These are phyloP conservation scores for Poa pratensis DNA, from an alignment of 176 grass and related monocot genomes.

Conservation along the genomic window DNA sequence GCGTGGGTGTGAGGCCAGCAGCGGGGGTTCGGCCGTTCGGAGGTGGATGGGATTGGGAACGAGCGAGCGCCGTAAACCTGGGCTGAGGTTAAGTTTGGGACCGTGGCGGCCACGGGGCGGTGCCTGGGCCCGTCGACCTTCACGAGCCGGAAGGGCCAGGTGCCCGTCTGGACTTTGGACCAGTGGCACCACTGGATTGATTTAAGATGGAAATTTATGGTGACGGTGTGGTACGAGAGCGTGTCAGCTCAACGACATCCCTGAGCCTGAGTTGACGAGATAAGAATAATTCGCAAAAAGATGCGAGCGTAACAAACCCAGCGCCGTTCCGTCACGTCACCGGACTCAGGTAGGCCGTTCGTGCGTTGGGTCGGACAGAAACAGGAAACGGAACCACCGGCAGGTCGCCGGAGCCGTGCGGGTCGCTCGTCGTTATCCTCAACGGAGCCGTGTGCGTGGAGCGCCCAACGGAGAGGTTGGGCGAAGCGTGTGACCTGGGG, in stretches of 20 bases:
- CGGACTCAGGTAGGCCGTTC: neutral
- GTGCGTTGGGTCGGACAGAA: neutral
- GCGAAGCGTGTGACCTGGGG: neutral
- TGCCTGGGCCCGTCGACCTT: neutral
- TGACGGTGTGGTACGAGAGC: too few relatives aligned
- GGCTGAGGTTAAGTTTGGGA: neutral
- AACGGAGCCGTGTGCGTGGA: neutral
- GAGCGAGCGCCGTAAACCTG: neutral
- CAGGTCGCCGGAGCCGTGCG: neutral
- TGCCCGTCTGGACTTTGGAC: neutral
- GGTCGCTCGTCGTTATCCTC: neutral
- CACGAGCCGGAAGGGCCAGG: neutral
- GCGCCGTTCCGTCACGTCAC: neutral
- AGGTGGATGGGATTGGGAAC: neutral
- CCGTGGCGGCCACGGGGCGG: slow-evolving; percentile 27
- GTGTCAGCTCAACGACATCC: too few relatives aligned
- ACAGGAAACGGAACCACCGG: neutral
- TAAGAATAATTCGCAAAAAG: too few relatives aligned
- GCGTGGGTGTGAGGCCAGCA: neutral
- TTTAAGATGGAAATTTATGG: neutral
- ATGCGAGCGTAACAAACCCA: neutral
- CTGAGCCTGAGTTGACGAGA: too few relatives aligned
- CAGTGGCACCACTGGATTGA: neutral
- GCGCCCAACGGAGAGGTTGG: neutral
- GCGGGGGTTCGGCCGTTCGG: too few relatives aligned